Base-by-base conservation (phyloP, 176 grass and related monocot genomes). In the Aegilops bicornis region DNA sequence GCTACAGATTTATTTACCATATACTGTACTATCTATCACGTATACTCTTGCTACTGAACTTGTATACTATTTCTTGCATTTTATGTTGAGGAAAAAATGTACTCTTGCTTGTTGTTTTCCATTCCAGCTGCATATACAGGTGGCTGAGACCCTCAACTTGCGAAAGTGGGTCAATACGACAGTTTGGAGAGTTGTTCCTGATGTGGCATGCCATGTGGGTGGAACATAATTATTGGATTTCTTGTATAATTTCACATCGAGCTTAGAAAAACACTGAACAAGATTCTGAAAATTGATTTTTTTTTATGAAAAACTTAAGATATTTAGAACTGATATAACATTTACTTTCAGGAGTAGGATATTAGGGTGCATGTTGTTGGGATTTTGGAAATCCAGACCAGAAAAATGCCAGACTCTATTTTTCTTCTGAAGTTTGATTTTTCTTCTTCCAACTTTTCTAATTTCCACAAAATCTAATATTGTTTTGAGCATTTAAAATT, bases 61-160 rank as follows among this genome's bases (percentile, higher is more conserved):
- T 32, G 22, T 63, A 48, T 76, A 20, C 73, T 10, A 10, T 50
- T 52, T 19, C 27, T 58, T 77, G 27, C 30, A 77, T 32, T 27
- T 76, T 52, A 16, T 29, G 8, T 76, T 45, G 24, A 56, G 45
- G 73, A 14, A 37, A 39, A 59, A 62, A 64, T 17, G 14, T 23
- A 52, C 3, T 54, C 45, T 54, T 76, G 43, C 43, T 69, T 69
- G 29, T 54, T 69, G 30, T 70, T 70, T 52, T 54, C 7, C n/a
- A 76, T 50, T 52, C 48, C 32, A 54, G 30, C 25, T 66, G 37
- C 78, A 47, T 47, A 30, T 48, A 75, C 72, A 75, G 1, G 73
- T 75, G 25, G 45, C 67, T 30, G 42, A 75, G 42, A 76, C 25
- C 73, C 73, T 76, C 3, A 76, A 76, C 43, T 76, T 52, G 73